Evolutionary conservation across 768 basidiomycete species (phyloP).

Genomic region (Paxillus involutus): DNA sequence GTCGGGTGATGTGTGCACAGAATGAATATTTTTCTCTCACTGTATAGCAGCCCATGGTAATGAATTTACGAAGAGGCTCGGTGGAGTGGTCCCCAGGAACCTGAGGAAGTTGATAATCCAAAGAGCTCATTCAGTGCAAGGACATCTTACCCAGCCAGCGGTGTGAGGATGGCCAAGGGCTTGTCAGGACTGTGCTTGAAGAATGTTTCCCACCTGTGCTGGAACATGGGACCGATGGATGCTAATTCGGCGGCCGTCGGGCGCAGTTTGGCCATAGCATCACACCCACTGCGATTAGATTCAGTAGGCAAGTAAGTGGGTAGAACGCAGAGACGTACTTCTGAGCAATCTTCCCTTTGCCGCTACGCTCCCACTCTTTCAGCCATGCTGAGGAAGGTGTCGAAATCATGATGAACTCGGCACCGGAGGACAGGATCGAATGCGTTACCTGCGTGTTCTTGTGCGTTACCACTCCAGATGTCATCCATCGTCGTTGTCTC

Average conservation of each 20-base stretch:
- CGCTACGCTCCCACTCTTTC: slow-evolving; percentile 34
- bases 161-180: slow-evolving; percentile 34
- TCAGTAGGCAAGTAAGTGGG: neutral
- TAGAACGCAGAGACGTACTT: slow-evolving; percentile 40
- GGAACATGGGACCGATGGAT: slow-evolving; percentile 19
- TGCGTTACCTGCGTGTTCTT: slow-evolving; percentile 39
- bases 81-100: slow-evolving; percentile 18
- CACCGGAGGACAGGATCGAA: slow-evolving; percentile 4
- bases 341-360: slow-evolving; percentile 48
- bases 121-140: neutral
- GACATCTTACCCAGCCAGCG: slow-evolving; percentile 37
- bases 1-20: neutral
- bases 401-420: neutral
- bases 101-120: slow-evolving; percentile 15
- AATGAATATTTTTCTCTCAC: slow-evolving; percentile 19
- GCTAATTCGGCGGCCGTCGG: slow-evolving; percentile 19
- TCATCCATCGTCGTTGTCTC: slow-evolving; percentile 48
- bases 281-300: slow-evolving; percentile 10
- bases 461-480: slow-evolving; percentile 36
- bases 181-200: slow-evolving; percentile 21
- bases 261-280: slow-evolving; percentile 23
- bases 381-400: slow-evolving; percentile 19
- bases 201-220: slow-evolving; percentile 18
- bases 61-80: slow-evolving; percentile 24
- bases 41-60: slow-evolving; percentile 29